phyloP scores from a whole-genome alignment of 768 basidiomycete genomes.

The Strobilomyces confusus region DNA sequence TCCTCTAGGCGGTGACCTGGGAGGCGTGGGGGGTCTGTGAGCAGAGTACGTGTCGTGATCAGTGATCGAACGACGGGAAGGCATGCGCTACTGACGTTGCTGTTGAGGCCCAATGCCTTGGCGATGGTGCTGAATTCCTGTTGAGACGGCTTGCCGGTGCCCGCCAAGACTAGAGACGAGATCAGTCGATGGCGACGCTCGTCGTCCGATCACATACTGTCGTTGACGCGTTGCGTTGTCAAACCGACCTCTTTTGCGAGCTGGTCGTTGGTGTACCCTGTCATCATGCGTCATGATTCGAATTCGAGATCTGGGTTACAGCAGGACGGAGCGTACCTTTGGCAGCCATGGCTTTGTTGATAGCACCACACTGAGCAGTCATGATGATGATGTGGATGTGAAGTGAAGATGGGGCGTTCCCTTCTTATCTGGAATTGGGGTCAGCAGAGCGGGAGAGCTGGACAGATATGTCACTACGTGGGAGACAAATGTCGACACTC shows the following conservation, averaged over 20 bases:
- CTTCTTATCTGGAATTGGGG: conserved; percentile 13
- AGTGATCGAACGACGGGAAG: neutral
- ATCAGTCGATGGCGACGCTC: too few relatives aligned
- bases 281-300: neutral
- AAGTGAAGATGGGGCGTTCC: neutral
- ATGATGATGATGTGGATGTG: conserved; percentile 39
- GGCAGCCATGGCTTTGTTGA: conserved; percentile 46
- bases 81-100: conserved; percentile 24
- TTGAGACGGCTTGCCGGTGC: conserved; percentile 37
- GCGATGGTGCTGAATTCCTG: conserved; percentile 51
- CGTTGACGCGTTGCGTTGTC: conserved; percentile 45
- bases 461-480: conserved; percentile 5
- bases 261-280: conserved; percentile 12
- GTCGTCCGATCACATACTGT: conserved; percentile 39
- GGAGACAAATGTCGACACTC: too few relatives aligned
- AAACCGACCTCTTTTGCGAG: conserved; percentile 46
- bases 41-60: neutral
- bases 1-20: neutral
- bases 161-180: conserved; percentile 44
- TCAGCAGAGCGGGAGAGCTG: conserved; percentile 13
- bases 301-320: neutral
- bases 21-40: neutral
- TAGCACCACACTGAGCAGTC: conserved; percentile 47
- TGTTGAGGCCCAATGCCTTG: conserved; percentile 37
- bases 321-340: conserved; percentile 37